phyloP scores from a whole-genome alignment of 75 land plant species.

The Cryptomeria japonica region DNA sequence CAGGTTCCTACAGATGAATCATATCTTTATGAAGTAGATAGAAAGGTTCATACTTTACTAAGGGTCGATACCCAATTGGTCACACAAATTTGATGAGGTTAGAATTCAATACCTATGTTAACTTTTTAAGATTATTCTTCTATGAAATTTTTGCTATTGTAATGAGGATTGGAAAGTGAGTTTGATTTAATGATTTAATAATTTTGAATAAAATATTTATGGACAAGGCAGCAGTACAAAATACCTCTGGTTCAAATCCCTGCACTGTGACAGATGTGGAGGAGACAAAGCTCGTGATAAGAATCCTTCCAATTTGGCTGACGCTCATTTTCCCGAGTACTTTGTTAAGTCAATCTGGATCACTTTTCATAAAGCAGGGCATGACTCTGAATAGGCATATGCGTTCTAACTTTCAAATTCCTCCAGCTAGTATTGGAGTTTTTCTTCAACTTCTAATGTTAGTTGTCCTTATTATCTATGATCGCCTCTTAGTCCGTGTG shows the following conservation, averaged over 20 bases:
- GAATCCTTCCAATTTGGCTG: slow-evolving; percentile 51
- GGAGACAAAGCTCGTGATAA: slow-evolving; percentile 58
- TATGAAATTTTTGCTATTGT: background rate
- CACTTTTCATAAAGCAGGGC: slow-evolving; percentile 70
- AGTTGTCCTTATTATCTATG: slow-evolving; percentile 40
- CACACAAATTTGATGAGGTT: slow-evolving; percentile 56
- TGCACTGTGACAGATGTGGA: slow-evolving; percentile 75
- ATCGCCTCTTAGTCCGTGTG: slow-evolving; percentile 9
- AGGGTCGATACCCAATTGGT: slow-evolving; percentile 47
- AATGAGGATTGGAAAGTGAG: too few relatives aligned
- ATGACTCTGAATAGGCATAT: slow-evolving; percentile 44
- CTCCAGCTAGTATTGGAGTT: slow-evolving; percentile 46
- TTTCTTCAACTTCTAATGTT: slow-evolving; percentile 43
- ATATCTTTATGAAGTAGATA: slow-evolving; percentile 60
- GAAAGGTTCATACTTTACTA: slow-evolving; percentile 48
- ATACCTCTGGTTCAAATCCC: slow-evolving; percentile 30
- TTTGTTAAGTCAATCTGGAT: slow-evolving; percentile 38
- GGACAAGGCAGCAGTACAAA: slow-evolving; percentile 56
- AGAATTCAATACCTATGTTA: background rate
- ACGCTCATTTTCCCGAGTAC: slow-evolving; percentile 43
- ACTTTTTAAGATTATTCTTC: too few relatives aligned
- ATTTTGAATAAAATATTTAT: slow-evolving; percentile 35
- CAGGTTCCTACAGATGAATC: slow-evolving; percentile 48
- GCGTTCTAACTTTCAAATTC: slow-evolving; percentile 39
- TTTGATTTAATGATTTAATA: background rate